Percentiles rank a stretch among this genome's conserved stretches.
Evolutionary conservation across 192 early-diverging fungal genomes (phyloP).

Genomic region (Martensiomyces pterosporus): DNA sequence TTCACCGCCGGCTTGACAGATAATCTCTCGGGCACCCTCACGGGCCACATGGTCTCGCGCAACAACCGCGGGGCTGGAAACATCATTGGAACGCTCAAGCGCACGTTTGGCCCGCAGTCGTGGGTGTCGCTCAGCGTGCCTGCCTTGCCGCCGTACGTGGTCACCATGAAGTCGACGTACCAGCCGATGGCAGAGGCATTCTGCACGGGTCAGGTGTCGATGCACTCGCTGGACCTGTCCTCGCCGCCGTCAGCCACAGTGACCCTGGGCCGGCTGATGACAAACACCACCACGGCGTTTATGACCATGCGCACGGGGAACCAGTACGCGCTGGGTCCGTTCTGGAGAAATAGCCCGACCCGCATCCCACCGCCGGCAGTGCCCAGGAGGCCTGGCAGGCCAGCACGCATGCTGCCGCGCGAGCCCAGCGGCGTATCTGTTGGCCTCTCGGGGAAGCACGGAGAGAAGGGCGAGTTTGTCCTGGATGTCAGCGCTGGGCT

Average conservation of each 20-base stretch:
- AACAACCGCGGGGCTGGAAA: slow-evolving; percentile 73
- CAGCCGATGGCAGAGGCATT: slow-evolving; percentile 11
- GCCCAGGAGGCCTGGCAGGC: background rate
- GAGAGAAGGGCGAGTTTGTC: slow-evolving; percentile 4
- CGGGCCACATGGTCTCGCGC: slow-evolving; percentile 60
- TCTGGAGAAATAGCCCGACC: slow-evolving; percentile 20
- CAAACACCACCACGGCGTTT: slow-evolving; percentile 60
- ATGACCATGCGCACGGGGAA: slow-evolving; percentile 74
- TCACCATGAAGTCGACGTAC: slow-evolving; percentile 58
- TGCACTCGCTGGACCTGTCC: slow-evolving; percentile 51
- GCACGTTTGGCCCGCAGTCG: slow-evolving; percentile 54
- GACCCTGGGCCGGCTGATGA: slow-evolving; percentile 63
- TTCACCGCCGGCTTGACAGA: slow-evolving; percentile 58
- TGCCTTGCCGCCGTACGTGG: slow-evolving; percentile 51
- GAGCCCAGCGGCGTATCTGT: slow-evolving; percentile 25
- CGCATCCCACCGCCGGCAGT: background rate
- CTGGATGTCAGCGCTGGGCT: slow-evolving; percentile 10
- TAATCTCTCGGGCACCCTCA: slow-evolving; percentile 49
- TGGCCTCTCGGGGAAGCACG: slow-evolving; percentile 2
- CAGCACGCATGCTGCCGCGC: background rate
- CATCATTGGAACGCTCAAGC: slow-evolving; percentile 71
- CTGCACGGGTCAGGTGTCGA: slow-evolving; percentile 29
- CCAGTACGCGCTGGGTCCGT: slow-evolving; percentile 28
- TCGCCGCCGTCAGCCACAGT: slow-evolving; percentile 65
- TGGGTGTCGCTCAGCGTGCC: slow-evolving; percentile 57